phyloP scores from a whole-genome alignment of 2,329 filamentous ascomycete species.

The Teratosphaeria epicoccoides region DNA sequence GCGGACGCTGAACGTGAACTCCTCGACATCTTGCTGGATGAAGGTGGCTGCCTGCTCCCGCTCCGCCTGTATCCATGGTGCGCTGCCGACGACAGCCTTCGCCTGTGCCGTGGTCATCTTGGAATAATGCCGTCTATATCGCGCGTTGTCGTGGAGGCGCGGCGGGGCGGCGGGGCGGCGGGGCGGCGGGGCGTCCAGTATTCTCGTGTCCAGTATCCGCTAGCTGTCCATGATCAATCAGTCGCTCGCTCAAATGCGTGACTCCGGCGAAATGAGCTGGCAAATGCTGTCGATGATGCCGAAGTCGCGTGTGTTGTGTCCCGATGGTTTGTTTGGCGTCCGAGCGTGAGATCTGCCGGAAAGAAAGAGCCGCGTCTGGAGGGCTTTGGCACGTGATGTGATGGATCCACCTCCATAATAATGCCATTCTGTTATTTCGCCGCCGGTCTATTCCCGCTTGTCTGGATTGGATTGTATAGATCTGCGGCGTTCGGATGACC shows the following conservation, averaged over 20 bases:
- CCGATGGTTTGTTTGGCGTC: neutral
- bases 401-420: neutral
- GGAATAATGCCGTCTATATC: slow-evolving; percentile 4
- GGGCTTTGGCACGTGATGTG: neutral
- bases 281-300: neutral
- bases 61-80: slow-evolving; percentile 74
- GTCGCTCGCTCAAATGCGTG: neutral
- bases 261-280: neutral
- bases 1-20: slow-evolving; percentile 81
- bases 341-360: neutral
- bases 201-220: neutral
- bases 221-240: neutral
- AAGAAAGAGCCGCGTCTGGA: neutral
- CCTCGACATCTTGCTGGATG: slow-evolving; percentile 72
- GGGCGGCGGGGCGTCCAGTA: neutral
- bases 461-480: neutral
- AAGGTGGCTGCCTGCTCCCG: slow-evolving; percentile 67
- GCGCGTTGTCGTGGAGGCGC: slow-evolving; percentile 4
- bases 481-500: neutral
- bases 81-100: slow-evolving; percentile 20
- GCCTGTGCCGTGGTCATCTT: slow-evolving; percentile 19
- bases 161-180: neutral
- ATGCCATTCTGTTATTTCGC: neutral
- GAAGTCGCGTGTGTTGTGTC: neutral
- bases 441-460: neutral